phyloP scores from a whole-genome alignment of 768 basidiomycete species.

The Trametes cingulata region DNA sequence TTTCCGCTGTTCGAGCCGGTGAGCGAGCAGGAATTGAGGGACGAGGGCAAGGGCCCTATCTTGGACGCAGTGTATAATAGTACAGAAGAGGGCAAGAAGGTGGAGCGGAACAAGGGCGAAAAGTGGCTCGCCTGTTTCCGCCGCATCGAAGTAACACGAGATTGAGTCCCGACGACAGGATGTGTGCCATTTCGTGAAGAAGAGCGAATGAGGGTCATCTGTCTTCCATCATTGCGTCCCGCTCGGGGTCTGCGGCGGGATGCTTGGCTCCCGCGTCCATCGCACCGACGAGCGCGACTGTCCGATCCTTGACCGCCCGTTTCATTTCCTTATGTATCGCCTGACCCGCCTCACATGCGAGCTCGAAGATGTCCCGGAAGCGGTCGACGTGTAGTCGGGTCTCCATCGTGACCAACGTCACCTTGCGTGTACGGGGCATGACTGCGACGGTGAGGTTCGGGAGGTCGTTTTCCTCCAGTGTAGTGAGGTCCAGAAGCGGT shows the following conservation, averaged over 20 bases:
- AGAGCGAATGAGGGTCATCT: not conserved
- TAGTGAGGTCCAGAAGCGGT: constrained; percentile 84
- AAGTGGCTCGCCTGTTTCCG: constrained; percentile 94
- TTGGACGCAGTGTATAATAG: constrained; percentile 80
- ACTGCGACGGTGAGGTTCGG: constrained; percentile 88
- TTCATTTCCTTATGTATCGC: constrained; percentile 87
- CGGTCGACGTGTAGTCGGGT: constrained; percentile 90
- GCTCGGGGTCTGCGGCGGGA: constrained; percentile 25
- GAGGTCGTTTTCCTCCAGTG: constrained; percentile 87
- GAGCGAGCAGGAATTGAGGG: constrained; percentile 72
- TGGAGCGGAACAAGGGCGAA: constrained; percentile 84
- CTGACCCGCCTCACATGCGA: constrained; percentile 76
- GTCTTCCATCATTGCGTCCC: constrained; percentile 29
- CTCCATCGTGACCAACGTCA: constrained; percentile 91
- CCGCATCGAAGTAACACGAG: constrained; percentile 45
- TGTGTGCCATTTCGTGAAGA: not conserved
- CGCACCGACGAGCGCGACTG: constrained; percentile 59
- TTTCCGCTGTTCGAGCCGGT: constrained; percentile 88
- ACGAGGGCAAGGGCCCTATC: constrained; percentile 72
- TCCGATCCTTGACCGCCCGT: constrained; percentile 61
- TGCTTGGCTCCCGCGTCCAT: constrained; percentile 51
- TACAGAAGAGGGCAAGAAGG: constrained; percentile 98
- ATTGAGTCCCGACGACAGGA: not conserved
- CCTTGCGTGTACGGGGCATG: constrained; percentile 82
- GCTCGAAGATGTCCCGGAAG: constrained; percentile 83